These are phyloP conservation scores for Xerocomus alliaceus DNA, from an alignment of 1,284 basidiomycete genomes.

Conservation along the genomic window DNA sequence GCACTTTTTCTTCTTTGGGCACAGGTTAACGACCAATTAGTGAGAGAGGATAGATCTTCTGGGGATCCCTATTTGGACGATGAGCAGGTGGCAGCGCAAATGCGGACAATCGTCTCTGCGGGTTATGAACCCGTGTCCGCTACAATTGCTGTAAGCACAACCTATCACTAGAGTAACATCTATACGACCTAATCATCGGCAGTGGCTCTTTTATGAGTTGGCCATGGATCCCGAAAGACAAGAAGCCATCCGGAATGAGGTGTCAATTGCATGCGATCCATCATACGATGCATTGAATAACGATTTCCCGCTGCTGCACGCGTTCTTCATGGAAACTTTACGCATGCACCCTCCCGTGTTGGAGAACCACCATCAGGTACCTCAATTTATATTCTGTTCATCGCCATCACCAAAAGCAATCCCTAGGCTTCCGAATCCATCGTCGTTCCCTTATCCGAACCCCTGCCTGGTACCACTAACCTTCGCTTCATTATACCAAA, in stretches of 20 bases:
- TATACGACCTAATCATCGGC: conserved; percentile 6
- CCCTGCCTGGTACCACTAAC: conserved; percentile 51
- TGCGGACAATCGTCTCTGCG: conserved; percentile 67
- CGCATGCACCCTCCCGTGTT: conserved; percentile 63
- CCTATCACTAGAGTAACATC: conserved; percentile 1
- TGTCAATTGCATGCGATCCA: conserved; percentile 49
- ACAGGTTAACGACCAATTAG: conserved; percentile 36
- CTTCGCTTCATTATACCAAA: conserved; percentile 56
- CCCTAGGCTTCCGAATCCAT: conserved; percentile 55
- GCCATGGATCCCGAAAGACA: conserved; percentile 55
- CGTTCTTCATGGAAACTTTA: conserved; percentile 63
- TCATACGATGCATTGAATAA: conserved; percentile 58
- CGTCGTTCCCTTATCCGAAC: conserved; percentile 55
- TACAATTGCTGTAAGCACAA: conserved; percentile 51
- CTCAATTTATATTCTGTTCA: background rate
- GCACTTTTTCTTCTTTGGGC: background rate
- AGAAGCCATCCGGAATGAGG: conserved; percentile 56
- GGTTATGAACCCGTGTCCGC: conserved; percentile 69
- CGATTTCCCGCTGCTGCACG: conserved; percentile 58
- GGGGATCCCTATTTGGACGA: conserved; percentile 49
- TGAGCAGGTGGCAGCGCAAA: conserved; percentile 59
- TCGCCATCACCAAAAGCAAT: conserved; percentile 6
- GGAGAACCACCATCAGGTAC: conserved; percentile 65
- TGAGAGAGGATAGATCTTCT: conserved; percentile 48
- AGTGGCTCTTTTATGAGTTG: conserved; percentile 68